Evolutionary conservation across 2,329 filamentous ascomycete genomes (phyloP).

Genomic region (Alternaria alternata): DNA sequence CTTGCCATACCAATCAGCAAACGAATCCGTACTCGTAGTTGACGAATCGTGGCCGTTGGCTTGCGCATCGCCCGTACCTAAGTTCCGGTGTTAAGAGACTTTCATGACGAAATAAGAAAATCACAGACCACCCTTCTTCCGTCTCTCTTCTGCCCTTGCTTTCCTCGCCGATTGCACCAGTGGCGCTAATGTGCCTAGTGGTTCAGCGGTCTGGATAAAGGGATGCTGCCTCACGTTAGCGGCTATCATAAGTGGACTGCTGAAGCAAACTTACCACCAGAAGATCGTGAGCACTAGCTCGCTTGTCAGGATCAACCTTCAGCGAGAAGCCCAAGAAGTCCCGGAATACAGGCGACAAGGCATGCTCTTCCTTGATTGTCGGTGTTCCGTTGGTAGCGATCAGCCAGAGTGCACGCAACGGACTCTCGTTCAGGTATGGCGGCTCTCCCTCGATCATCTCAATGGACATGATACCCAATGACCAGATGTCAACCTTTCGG

Average conservation of each 20-base stretch:
- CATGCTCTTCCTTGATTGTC: slow-evolving; percentile 90
- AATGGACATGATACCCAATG: slow-evolving; percentile 97
- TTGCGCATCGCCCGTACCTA: slow-evolving; percentile 34
- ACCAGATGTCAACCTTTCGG: slow-evolving; percentile 98
- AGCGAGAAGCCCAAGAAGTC: slow-evolving; percentile 94
- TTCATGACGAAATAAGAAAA: slow-evolving; percentile 28
- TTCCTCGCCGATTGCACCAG: slow-evolving; percentile 86
- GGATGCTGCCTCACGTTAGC: slow-evolving; percentile 48
- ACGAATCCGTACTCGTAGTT: slow-evolving; percentile 34
- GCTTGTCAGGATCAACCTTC: slow-evolving; percentile 96
- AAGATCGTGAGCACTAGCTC: slow-evolving; percentile 92
- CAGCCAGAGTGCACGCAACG: slow-evolving; percentile 88
- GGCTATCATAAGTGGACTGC: background rate
- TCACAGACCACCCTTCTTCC: slow-evolving; percentile 58
- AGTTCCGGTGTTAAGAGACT: slow-evolving; percentile 37
- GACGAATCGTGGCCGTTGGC: slow-evolving; percentile 26
- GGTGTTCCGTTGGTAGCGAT: slow-evolving; percentile 98
- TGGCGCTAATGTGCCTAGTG: slow-evolving; percentile 76
- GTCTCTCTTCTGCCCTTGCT: slow-evolving; percentile 79
- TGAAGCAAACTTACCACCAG: slow-evolving; percentile 73
- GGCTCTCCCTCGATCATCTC: slow-evolving; percentile 99
- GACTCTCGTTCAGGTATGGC: slow-evolving; percentile 94
- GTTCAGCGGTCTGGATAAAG: slow-evolving; percentile 62
- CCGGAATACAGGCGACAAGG: slow-evolving; percentile 80
- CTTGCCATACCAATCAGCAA: slow-evolving; percentile 42